Conservation (phyloP, 73 alveolate genomes). For the Tetrahymena elliotti region DNA sequence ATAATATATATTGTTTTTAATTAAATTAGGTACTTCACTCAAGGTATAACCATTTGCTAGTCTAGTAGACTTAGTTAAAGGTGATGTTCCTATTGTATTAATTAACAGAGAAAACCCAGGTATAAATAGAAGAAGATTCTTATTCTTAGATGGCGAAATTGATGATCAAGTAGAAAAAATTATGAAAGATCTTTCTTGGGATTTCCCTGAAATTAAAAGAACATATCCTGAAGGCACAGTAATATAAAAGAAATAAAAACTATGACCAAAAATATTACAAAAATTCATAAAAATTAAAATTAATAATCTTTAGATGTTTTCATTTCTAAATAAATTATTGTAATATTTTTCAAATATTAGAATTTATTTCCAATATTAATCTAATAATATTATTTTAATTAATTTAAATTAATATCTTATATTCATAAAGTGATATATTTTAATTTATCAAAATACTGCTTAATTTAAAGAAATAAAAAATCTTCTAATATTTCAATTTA, state of each 20-base stretch:
- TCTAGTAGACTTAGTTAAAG: not conserved
- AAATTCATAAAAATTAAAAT: not conserved
- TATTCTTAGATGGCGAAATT: not conserved
- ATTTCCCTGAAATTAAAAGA: not conserved
- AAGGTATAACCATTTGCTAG: slow-evolving; percentile 46
- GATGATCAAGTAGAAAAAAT: not conserved
- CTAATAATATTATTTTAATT: no score
- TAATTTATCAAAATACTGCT: no score
- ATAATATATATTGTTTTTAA: no score
- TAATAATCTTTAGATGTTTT: no score
- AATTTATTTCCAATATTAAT: no score
- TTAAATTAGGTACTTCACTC: slow-evolving; percentile 34
- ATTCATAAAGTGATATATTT: no score
- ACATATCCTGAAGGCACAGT: not conserved
- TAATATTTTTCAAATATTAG: no score
- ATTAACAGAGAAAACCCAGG: slow-evolving; percentile 30
- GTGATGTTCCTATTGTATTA: slow-evolving; percentile 33
- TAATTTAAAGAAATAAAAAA: no score
- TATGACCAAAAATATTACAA: not conserved
- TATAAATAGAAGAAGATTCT: not conserved
- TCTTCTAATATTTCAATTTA: no score
- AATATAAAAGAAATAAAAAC: not conserved
- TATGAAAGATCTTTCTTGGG: not conserved
- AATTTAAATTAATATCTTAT: no score
- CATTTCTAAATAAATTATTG: no score